Evolutionary conservation across 768 basidiomycete genomes (phyloP).

Genomic region (Mycena floridula): DNA sequence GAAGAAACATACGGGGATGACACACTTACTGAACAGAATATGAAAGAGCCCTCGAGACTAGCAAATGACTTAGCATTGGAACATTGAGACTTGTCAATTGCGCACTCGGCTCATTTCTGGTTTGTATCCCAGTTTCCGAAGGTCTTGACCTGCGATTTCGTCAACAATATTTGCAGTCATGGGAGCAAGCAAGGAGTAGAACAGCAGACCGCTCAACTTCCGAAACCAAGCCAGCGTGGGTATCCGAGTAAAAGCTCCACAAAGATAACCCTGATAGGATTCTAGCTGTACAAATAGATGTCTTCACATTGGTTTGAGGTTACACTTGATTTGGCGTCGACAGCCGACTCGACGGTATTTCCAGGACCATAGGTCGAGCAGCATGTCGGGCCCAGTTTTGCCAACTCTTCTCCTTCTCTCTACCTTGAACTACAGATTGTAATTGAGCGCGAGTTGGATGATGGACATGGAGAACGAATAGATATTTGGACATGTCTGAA

Average conservation of each 20-base stretch:
- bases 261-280: too few relatives aligned
- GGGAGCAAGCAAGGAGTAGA: background rate
- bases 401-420: conserved; percentile 33
- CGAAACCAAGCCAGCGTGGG: too few relatives aligned
- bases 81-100: background rate
- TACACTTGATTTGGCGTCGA: too few relatives aligned
- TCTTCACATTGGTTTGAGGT: too few relatives aligned
- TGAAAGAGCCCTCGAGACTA: conserved; percentile 48
- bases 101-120: conserved; percentile 50
- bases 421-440: conserved; percentile 20
- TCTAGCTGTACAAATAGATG: too few relatives aligned
- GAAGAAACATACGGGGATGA: background rate
- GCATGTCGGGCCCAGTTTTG: conserved; percentile 28
- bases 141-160: conserved; percentile 4
- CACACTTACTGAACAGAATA: conserved; percentile 44
- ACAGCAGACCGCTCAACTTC: background rate
- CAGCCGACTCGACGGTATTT: conserved; percentile 11
- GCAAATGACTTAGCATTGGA: background rate
- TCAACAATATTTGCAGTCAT: background rate
- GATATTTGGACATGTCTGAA: conserved; percentile 37
- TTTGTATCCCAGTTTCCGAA: conserved; percentile 50
- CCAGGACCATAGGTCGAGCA: conserved; percentile 25
- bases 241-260: background rate
- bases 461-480: conserved; percentile 43
- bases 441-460: conserved; percentile 42